Base-by-base conservation (phyloP, 768 basidiomycete species). In the Leccinellum rugosiceps region DNA sequence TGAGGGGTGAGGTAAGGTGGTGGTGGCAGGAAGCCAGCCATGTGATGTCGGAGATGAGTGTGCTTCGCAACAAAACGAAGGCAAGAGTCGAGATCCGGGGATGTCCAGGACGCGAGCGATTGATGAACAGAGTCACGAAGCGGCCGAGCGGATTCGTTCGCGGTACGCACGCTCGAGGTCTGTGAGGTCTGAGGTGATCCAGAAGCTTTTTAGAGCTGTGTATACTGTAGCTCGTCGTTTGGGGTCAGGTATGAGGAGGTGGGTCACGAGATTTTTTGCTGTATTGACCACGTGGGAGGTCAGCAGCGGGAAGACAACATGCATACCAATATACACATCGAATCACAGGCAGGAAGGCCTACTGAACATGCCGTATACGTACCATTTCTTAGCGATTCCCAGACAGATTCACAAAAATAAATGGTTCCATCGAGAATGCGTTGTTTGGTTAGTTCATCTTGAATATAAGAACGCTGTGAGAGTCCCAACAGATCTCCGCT, bases 381-480 rank as follows among this genome's bases (percentile, higher is more conserved):
- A 90, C 90, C 90, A 58, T 85, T 80, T 45, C 75, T 75, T 47
- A 90, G 65, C 3, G 72, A 58, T 46, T 69, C 64, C 90, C 91
- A 93, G 15, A 80, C 72, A 28, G 74, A 64, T 23, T 76, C 70
- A 19, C 75, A 74, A 65, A 88, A 91, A 31, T 83, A 78, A 17
- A 87, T 72, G 10, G 77, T 76, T 13, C 85, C 86, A 26, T 81
- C 73, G 32, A 92, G 76, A 49, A 93, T 92, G 32, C 87, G 79
- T 55, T 80, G 76, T 70, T 90, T 91, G 45, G 90, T 80, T 52
- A 78, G 75, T 43, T 79, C 72, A 65, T 90, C 89, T 76, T 80
- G 64, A 70, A 77, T 51, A 64, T 71, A 56, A 75, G 75, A 53
- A 70, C 72, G 58, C 57, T 68, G 61, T 17, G 73, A 75, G 46